Evolutionary conservation across 768 basidiomycete genomes (phyloP), one percentile per base, ranked within the genome.

Genomic region (Pulveroboletus frians): DNA sequence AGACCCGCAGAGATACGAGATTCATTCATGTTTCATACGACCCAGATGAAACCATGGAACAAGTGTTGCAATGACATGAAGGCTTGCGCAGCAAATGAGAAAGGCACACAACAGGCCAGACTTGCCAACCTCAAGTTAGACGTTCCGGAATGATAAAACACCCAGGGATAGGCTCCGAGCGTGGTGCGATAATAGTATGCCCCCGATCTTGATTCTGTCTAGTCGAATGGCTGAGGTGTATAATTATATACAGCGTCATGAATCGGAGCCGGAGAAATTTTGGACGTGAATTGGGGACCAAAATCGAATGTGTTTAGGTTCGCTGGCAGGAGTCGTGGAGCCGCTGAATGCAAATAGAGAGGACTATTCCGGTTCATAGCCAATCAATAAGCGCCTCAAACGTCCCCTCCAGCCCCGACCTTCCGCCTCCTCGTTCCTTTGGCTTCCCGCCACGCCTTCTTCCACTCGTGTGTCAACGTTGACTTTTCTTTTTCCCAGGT

Each of bases 391-490:
- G 42, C 39, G 5, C 49, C 48, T 9, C 35, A 43, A 15, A 43
- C 30, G 14, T 63, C 73, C 15, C 59, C 71, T 2, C 58, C 73
- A 10, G 69, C 76, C 5, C 73, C 77, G 20, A 69, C 76, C 56
- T 78, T 76, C 51, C 83, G 69, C 55, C 77, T 69, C 54, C 74
- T 76, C 21, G 78, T 71, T 67, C 88, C 88, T 40, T 79, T 76
- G 13, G 87, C 89, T 60, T 91, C 89, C 50, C 83, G 77, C 67
- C 80, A 82, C 40, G 85, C 68, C 60, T 79, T 79, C 69, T 88
- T 89, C 88, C 89, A 91, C 42, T 80, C 85, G 52, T 67, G 72
- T 46, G 89, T 91, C 64, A 91, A 65, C 46, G 81, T 78, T 0
- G 72, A 75, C 58, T 83, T 85, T 39, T 72, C 69, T n/a, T 71